Evolutionary conservation across 495 filamentous ascomycete genomes (phyloP).

Genomic region (Annulohypoxylon moriforme): DNA sequence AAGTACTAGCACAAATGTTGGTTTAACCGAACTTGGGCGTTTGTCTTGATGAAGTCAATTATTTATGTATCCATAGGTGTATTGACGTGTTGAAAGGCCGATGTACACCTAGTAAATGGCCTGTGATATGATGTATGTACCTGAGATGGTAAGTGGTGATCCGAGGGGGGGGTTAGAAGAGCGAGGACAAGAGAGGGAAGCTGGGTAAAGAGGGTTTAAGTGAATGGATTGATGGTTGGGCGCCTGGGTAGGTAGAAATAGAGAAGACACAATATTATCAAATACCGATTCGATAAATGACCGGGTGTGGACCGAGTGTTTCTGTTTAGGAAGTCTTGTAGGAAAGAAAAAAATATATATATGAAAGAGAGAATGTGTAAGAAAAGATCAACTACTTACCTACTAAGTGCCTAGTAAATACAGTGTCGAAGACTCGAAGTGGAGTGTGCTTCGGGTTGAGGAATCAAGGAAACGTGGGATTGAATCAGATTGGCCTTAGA

Average conservation of each 20-base stretch:
- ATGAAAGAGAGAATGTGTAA: no score
- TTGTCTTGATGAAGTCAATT: neutral
- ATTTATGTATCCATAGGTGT: neutral
- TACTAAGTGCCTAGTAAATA: neutral
- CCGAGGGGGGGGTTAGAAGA: neutral
- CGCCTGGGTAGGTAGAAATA: no score
- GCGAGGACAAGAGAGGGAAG: neutral
- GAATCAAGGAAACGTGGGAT: neutral
- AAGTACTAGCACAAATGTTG: neutral
- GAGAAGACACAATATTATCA: no score
- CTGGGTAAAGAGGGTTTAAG: no score
- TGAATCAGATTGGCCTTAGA: neutral
- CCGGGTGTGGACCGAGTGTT: neutral
- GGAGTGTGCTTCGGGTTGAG: neutral
- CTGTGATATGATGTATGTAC: no score
- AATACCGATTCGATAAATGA: neutral
- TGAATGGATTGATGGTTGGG: no score
- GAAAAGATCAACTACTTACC: neutral
- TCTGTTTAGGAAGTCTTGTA: neutral
- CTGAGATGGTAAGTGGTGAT: no score
- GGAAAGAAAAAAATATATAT: neutral
- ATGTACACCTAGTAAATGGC: no score
- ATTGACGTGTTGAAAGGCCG: neutral
- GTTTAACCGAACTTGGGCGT: neutral
- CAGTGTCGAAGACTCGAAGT: no score